Evolutionary conservation across 1,284 basidiomycete genomes (phyloP).

Genomic region (Tilletia caries): DNA sequence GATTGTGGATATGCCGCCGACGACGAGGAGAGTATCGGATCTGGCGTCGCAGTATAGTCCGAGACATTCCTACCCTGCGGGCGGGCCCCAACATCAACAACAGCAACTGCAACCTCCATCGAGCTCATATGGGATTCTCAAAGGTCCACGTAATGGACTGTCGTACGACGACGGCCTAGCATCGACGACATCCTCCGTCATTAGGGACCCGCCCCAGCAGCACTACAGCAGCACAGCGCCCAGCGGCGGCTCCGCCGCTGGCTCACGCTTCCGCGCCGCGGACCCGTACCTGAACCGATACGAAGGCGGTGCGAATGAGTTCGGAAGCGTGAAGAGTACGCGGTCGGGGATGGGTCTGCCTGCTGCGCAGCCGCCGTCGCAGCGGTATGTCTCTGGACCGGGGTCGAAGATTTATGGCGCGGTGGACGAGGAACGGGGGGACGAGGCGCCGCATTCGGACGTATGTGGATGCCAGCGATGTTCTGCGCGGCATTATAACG

Average conservation of each 20-base stretch:
- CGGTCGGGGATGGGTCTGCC: background rate
- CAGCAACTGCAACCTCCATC: background rate
- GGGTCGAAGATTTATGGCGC: too few relatives aligned
- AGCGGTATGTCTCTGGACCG: too few relatives aligned
- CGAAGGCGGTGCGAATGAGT: background rate
- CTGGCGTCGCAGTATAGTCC: constrained; percentile 23
- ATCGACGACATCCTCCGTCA: too few relatives aligned
- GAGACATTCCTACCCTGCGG: constrained; percentile 8
- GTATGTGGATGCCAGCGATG: constrained; percentile 43
- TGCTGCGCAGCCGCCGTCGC: too few relatives aligned
- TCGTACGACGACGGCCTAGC: too few relatives aligned
- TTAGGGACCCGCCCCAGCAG: too few relatives aligned
- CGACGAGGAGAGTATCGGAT: constrained; percentile 30
- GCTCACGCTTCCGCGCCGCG: background rate
- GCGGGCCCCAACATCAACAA: background rate
- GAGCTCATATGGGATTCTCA: too few relatives aligned
- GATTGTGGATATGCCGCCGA: constrained; percentile 5
- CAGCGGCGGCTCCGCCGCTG: background rate
- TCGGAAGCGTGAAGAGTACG: background rate
- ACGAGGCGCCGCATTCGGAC: constrained; percentile 35
- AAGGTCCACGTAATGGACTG: too few relatives aligned
- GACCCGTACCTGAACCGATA: background rate
- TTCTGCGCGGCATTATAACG: constrained; percentile 34
- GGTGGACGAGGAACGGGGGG: background rate
- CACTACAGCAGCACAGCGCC: background rate